Evolutionary conservation across 768 basidiomycete species (phyloP).

Genomic region (Tulasnella sp.): DNA sequence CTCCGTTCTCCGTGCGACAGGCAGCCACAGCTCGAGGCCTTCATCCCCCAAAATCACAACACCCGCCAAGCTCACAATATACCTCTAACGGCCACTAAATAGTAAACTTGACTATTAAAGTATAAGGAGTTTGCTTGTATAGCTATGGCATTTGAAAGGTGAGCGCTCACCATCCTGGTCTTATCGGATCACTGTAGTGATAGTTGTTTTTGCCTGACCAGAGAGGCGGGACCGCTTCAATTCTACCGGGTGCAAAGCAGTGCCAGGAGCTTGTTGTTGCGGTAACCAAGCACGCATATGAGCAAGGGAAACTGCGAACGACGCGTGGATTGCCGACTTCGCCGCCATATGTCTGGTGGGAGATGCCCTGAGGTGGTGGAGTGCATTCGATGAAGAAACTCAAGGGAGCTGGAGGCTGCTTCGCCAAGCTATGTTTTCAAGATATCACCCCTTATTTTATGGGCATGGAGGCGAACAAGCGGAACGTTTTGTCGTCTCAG

Average conservation of each 20-base stretch:
- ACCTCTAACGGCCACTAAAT: too few relatives aligned
- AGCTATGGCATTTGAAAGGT: too few relatives aligned
- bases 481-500: neutral
- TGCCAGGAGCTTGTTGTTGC: neutral
- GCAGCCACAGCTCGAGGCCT: too few relatives aligned
- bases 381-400: neutral
- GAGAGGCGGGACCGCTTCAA: too few relatives aligned
- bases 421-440: neutral
- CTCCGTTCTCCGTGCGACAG: too few relatives aligned
- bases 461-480: neutral
- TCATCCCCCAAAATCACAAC: too few relatives aligned
- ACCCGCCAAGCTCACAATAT: too few relatives aligned
- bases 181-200: too few relatives aligned
- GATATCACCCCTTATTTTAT: neutral
- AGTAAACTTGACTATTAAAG: too few relatives aligned
- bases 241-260: neutral
- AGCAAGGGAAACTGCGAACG: neutral
- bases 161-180: too few relatives aligned
- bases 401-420: neutral
- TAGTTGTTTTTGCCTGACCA: too few relatives aligned
- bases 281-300: slow-evolving; percentile 1
- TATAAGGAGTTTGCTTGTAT: too few relatives aligned
- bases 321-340: neutral
- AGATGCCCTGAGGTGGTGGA: neutral
- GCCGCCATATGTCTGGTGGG: neutral